phyloP scores from a whole-genome alignment of 768 basidiomycete genomes.

The Phlebiopsis flavidoalba region DNA sequence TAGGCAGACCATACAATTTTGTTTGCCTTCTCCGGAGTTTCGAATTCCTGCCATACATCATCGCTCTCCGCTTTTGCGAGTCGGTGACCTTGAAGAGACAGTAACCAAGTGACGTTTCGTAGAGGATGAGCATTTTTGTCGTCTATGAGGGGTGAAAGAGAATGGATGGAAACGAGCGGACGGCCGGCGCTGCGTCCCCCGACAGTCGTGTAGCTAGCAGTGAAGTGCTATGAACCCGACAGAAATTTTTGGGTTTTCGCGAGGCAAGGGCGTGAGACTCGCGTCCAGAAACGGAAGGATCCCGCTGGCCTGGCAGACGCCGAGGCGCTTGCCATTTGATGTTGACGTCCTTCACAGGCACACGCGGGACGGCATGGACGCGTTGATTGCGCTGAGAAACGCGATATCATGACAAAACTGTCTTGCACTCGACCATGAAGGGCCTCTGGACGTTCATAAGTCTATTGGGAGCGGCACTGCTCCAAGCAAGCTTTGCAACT shows the following conservation, averaged over 20 bases:
- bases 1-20: slow-evolving; percentile 65
- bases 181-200: background rate
- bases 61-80: slow-evolving; percentile 77
- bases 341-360: background rate
- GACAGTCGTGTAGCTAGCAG: background rate
- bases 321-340: background rate
- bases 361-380: background rate
- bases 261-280: background rate
- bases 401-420: background rate
- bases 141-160: slow-evolving; percentile 1
- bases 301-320: background rate
- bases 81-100: slow-evolving; percentile 96
- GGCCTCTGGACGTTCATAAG: background rate
- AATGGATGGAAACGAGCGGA: slow-evolving; percentile 1
- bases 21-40: slow-evolving; percentile 87
- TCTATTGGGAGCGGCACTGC: background rate
- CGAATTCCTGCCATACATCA: slow-evolving; percentile 89
- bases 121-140: slow-evolving; percentile 84
- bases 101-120: slow-evolving; percentile 95
- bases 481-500: background rate
- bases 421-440: background rate
- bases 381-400: background rate
- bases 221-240: background rate
- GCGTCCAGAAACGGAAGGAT: background rate
- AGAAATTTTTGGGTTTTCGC: slow-evolving; percentile 13